phyloP scores from a whole-genome alignment of 2,329 filamentous ascomycete genomes.

The Colletotrichum plurivorum region DNA sequence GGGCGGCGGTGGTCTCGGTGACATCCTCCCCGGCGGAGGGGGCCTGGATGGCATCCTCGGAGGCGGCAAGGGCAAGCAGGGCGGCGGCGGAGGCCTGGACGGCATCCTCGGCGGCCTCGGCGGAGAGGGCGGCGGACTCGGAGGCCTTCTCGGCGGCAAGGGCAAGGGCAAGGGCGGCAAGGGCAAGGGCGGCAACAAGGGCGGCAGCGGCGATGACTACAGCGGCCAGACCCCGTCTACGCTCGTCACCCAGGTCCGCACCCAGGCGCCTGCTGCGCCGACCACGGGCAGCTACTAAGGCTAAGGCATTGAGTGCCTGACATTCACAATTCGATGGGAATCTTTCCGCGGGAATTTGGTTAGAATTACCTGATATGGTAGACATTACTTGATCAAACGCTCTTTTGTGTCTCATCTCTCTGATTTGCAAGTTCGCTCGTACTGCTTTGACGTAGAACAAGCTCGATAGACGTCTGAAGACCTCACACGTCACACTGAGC shows the following conservation, averaged over 20 bases:
- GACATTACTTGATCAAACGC: too few species aligned
- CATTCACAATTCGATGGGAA: too few species aligned
- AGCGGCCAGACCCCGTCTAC: neutral
- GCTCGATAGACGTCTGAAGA: too few species aligned
- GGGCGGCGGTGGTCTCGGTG: neutral
- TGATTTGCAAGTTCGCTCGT: too few species aligned
- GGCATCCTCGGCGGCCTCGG: neutral
- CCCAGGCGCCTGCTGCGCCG: neutral
- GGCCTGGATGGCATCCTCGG: neutral
- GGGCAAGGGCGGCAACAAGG: neutral
- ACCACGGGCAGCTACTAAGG: neutral
- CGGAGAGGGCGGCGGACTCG: neutral
- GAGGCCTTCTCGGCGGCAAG: conserved; percentile 3
- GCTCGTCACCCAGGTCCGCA: conserved; percentile 18
- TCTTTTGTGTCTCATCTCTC: too few species aligned
- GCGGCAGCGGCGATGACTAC: neutral
- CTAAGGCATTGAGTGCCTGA: neutral
- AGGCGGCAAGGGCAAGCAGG: neutral
- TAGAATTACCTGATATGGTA: too few species aligned
- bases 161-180: neutral
- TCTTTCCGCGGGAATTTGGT: too few species aligned
- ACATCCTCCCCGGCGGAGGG: neutral
- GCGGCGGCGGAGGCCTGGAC: neutral
- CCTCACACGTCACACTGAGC: too few species aligned
- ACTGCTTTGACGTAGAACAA: too few species aligned